Evolutionary conservation across 371 early-diverging fungal genomes (phyloP).

Genomic region (Homolaphlyctis polyrhiza): DNA sequence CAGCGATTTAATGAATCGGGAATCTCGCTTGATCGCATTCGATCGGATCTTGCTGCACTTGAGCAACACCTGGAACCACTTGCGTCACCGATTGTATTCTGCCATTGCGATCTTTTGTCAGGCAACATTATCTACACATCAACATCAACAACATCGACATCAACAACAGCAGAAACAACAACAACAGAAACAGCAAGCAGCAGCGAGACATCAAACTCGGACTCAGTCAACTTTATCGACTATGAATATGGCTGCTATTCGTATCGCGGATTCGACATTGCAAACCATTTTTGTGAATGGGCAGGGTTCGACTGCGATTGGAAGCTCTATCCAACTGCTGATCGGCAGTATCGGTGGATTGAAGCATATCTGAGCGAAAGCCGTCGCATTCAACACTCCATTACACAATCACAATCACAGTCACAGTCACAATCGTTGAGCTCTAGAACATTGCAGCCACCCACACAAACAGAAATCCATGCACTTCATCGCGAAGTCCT

Average conservation of each 20-base stretch:
- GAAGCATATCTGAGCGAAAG: slow-evolving; percentile 33
- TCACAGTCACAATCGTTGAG: too few relatives aligned
- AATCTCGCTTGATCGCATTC: slow-evolving; percentile 51
- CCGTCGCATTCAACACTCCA: too few relatives aligned
- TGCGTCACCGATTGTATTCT: slow-evolving; percentile 79
- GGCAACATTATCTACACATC: slow-evolving; percentile 81
- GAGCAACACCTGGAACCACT: slow-evolving; percentile 50
- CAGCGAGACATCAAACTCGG: slow-evolving; percentile 55
- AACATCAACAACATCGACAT: too few relatives aligned
- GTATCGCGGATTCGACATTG: slow-evolving; percentile 89
- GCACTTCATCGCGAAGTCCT: slow-evolving; percentile 68
- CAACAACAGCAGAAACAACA: too few relatives aligned
- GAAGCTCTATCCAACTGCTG: slow-evolving; percentile 67
- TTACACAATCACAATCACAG: too few relatives aligned
- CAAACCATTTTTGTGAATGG: slow-evolving; percentile 91
- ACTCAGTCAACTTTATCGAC: slow-evolving; percentile 76
- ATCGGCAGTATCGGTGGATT: slow-evolving; percentile 71
- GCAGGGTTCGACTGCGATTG: slow-evolving; percentile 94
- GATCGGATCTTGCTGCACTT: slow-evolving; percentile 51
- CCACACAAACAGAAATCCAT: slow-evolving; percentile 52
- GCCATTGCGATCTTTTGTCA: slow-evolving; percentile 86
- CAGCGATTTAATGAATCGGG: slow-evolving; percentile 49
- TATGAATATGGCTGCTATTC: slow-evolving; percentile 88
- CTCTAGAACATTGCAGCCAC: slow-evolving; percentile 1
- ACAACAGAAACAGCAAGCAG: slow-evolving; percentile 88